Evolutionary conservation across 495 filamentous ascomycete genomes (phyloP), one percentile per base, ranked within the genome.

Genomic region (Neohortaea acidophila): DNA sequence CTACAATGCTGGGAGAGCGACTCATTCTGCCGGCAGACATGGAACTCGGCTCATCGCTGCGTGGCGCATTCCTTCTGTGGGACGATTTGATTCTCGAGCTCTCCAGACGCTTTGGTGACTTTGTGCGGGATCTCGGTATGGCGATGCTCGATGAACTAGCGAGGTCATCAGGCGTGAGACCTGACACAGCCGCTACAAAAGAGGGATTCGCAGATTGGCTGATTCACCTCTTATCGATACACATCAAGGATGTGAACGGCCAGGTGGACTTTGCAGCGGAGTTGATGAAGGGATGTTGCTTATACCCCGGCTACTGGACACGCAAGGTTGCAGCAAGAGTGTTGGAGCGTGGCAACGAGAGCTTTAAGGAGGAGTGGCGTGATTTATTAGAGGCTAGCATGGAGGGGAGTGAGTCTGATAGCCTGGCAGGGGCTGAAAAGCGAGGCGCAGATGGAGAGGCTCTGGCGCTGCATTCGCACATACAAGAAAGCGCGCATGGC

Each of bases 31-130:
- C 54, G 1, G 33, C 51, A 13, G 34, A 48, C 15, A 47, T 33
- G 32, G 23, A 35, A 47, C 14, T 41, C 2, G 40, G 43, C 20
- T 28, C 15, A 3, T 45, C 36, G 2, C 58, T 61, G 48, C 21
- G 38, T 1, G 56, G 54, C 23, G 58, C 58, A 5, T 59, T 53
- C 36, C 26, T 51, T 1, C 31, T 61, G n/a, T 61, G 56, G 56
- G 38, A 49, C 20, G 46, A 43, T 1, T 31, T 59, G 25, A 41
- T 61, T n/a, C 24, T 18, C 12, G 21, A 22, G 3, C 35, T 58
- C 1, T 13, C 27, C 5, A 12, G 11, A 2, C 27, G 26, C 2
- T 30, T 41, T 19, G 23, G 13, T 2, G 15, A 9, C 1, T 52
- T 53, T 15, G 30, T 44, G 0, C 21, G 12, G 4, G 22, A 11